Evolutionary conservation across 495 filamentous ascomycete species (phyloP), one percentile per base, ranked within the genome.

Genomic region (Neurospora sp.): DNA sequence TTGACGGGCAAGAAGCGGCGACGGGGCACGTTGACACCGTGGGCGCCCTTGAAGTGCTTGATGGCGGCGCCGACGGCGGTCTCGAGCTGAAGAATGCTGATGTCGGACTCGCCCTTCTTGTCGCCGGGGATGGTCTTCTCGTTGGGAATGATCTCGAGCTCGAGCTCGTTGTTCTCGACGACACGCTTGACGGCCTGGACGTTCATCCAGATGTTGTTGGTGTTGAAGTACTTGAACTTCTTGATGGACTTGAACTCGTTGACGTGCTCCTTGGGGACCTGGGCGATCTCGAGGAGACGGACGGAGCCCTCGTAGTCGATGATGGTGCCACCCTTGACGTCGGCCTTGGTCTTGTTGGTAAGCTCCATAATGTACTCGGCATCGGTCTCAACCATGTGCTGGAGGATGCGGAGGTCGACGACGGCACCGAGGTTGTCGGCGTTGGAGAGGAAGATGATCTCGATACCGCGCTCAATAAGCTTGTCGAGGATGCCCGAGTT

Each of bases 191-290:
- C 92, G 75, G 96, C 96, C 80, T 93, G 90, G 78, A 97, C 89
- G 87, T 96, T 98, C 88, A 99, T 92, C 96, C 96, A 99, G 86
- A 99, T 97, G 89, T 99, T 99, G 92, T 99, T 99, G 84, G 96
- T 99, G 90, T 99, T 99, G 91, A 99, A 99, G 90, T 99, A 99
- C 88, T 97, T 98, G 91, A 99, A 99, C 88, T 99, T 99, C 92
- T 98, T 99, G 87, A 99, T 99, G 69, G 96, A 98, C 91, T 99
- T 99, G 93, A 99, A 99, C 86, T 99, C 96, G 85, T 99, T 98
- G 79, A 93, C 92, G 86, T 99, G 95, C 86, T 98, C 94, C 89
- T 97, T 98, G 84, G 96, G 96, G n/a, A 99, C 96, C 86, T 99
- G 96, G 14, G 96, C 96, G 76, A 99, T 97, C 88, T 99, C 96